Conservation (phyloP, 306 rosid species). For the Pyrus pyrifolia region DNA sequence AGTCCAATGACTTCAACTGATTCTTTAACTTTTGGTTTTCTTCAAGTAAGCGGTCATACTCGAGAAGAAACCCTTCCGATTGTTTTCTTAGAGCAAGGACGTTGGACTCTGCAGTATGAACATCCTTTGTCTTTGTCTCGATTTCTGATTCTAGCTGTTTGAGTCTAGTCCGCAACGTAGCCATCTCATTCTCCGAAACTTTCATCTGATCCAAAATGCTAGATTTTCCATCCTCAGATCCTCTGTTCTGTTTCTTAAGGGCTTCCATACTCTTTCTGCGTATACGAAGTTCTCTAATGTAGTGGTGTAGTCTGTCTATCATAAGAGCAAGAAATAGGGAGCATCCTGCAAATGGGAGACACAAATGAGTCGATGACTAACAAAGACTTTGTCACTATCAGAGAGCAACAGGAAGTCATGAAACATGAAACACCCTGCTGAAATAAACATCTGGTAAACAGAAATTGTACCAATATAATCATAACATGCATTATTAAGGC, state of each 20-base stretch:
- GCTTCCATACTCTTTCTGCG: slow-evolving; percentile 84
- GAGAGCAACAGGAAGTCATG: neutral
- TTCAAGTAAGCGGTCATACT: slow-evolving; percentile 82
- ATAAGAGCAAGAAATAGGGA: slow-evolving; percentile 69
- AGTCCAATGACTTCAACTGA: slow-evolving; percentile 54
- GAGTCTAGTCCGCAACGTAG: slow-evolving; percentile 34
- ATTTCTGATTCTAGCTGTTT: slow-evolving; percentile 58
- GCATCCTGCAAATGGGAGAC: slow-evolving; percentile 53
- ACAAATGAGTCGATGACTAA: slow-evolving; percentile 2
- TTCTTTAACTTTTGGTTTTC: slow-evolving; percentile 75
- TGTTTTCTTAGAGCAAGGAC: slow-evolving; percentile 76
- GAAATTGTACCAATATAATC: neutral
- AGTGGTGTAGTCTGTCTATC: slow-evolving; percentile 86
- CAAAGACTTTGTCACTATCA: slow-evolving; percentile 8
- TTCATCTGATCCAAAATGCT: slow-evolving; percentile 40
- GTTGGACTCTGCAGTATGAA: slow-evolving; percentile 58
- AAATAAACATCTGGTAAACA: neutral
- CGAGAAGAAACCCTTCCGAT: slow-evolving; percentile 91
- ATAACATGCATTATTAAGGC: neutral
- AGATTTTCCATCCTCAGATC: slow-evolving; percentile 46
- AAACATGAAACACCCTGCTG: neutral
- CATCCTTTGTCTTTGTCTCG: slow-evolving; percentile 49
- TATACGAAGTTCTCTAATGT: slow-evolving; percentile 72
- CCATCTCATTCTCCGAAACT: slow-evolving; percentile 50
- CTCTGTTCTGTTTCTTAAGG: slow-evolving; percentile 64